Conservation (phyloP, 768 basidiomycete species). For the Cubamyces sp. region DNA sequence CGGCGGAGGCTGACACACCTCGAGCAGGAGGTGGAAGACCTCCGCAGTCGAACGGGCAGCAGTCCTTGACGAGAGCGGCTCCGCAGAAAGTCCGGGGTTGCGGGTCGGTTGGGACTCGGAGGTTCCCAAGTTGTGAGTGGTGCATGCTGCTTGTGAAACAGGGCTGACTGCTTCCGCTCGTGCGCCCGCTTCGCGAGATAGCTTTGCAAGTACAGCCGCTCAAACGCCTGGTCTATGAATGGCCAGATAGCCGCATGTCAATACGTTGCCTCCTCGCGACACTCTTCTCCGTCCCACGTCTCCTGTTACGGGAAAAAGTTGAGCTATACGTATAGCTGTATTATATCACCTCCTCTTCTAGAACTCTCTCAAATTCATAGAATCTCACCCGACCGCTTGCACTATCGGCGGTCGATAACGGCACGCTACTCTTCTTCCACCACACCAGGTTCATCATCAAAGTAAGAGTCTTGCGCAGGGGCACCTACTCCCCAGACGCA, state of each 20-base stretch:
- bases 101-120: not conserved
- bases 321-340: not conserved
- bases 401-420: too few relatives aligned
- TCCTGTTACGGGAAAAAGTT: not conserved
- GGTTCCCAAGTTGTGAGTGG: not conserved
- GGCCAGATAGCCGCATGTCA: not conserved
- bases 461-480: too few relatives aligned
- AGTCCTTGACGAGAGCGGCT: slow-evolving; percentile 3
- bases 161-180: not conserved
- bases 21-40: slow-evolving; percentile 28
- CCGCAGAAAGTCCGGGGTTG: not conserved
- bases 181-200: not conserved
- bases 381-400: too few relatives aligned
- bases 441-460: too few relatives aligned
- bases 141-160: not conserved
- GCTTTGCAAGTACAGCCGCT: not conserved
- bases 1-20: slow-evolving; percentile 20
- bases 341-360: not conserved
- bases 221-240: not conserved
- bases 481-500: not conserved
- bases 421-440: too few relatives aligned
- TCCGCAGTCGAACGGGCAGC: slow-evolving; percentile 17
- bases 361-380: too few relatives aligned
- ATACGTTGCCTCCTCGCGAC: not conserved
- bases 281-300: not conserved